These are phyloP conservation scores for Coriolopsis trogii DNA, from an alignment of 1,284 basidiomycete species.

Conservation along the genomic window DNA sequence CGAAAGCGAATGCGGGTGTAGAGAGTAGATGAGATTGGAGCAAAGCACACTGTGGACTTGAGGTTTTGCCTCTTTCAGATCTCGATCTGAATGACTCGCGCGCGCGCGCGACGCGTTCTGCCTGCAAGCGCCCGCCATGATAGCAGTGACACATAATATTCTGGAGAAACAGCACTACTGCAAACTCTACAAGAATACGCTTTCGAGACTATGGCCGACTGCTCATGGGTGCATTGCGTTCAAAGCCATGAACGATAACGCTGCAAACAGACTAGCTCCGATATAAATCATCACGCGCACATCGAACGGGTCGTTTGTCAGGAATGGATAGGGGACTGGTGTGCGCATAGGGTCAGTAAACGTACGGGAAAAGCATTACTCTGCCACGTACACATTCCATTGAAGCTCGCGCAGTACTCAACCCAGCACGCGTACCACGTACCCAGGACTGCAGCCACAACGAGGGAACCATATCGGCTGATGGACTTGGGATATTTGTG, in stretches of 20 bases:
- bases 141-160: no score
- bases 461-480: conserved; percentile 47
- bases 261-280: conserved; percentile 53
- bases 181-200: not conserved
- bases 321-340: conserved; percentile 82
- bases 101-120: not conserved
- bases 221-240: conserved; percentile 46
- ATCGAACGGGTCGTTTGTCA: conserved; percentile 58
- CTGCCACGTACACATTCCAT: conserved; percentile 61
- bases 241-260: conserved; percentile 57
- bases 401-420: conserved; percentile 67
- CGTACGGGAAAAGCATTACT: not conserved
- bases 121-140: no score
- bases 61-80: conserved; percentile 17
- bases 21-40: not conserved
- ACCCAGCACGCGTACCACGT: conserved; percentile 66
- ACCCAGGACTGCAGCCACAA: conserved; percentile 45
- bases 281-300: conserved; percentile 66
- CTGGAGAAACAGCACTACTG: no score
- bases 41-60: not conserved
- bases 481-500: conserved; percentile 54
- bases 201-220: not conserved
- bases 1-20: not conserved
- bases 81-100: conserved; percentile 14
- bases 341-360: not conserved